Conservation (phyloP, 1,284 basidiomycete species). For the Boletus semigastroideus region DNA sequence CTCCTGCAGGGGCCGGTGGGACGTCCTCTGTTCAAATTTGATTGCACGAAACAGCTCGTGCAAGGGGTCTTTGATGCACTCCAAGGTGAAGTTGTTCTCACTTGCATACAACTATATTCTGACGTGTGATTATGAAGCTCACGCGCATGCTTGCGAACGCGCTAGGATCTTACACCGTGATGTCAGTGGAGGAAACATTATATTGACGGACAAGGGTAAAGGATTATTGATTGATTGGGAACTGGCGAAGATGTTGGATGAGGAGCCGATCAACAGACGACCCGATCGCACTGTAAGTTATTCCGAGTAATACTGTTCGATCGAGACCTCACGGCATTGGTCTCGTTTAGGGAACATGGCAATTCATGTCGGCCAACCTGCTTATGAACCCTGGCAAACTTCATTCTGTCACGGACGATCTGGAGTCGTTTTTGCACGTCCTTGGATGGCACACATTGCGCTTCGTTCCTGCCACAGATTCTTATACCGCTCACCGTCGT, state of each 20-base stretch:
- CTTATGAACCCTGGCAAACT: too few species aligned
- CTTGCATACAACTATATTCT: neutral
- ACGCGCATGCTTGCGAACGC: neutral
- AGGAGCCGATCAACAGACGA: too few species aligned
- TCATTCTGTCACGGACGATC: too few species aligned
- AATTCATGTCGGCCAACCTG: too few species aligned
- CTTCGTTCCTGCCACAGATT: too few species aligned
- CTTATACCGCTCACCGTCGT: too few species aligned
- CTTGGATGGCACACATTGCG: too few species aligned
- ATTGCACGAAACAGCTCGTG: neutral
- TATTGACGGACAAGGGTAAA: neutral
- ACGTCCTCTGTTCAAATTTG: neutral
- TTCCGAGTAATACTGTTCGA: too few species aligned
- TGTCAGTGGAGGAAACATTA: neutral
- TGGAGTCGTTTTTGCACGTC: too few species aligned
- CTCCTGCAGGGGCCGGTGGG: neutral
- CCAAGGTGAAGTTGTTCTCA: neutral
- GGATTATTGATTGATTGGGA: constrained; percentile 10
- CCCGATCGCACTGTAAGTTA: neutral
- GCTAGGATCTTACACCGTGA: neutral
- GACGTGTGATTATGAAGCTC: neutral
- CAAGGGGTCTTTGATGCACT: neutral
- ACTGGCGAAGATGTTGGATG: neutral
- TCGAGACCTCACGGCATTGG: too few species aligned
- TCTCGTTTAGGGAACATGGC: too few species aligned